These are phyloP conservation scores for Tylopilus plumbeoviolaceoides DNA, from an alignment of 768 basidiomycete genomes.

Conservation along the genomic window DNA sequence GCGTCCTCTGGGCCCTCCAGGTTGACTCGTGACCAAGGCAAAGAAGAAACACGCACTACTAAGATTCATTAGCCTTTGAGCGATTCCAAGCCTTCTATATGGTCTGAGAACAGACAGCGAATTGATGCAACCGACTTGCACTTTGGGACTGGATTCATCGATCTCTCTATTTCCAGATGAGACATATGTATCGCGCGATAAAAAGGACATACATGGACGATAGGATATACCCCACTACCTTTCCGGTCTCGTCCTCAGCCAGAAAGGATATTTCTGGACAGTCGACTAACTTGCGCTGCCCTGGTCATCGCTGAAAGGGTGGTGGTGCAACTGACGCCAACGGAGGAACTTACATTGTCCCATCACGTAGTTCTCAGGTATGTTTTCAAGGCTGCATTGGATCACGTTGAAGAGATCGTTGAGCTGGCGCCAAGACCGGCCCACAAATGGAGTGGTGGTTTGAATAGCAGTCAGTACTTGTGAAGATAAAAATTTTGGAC, in stretches of 20 bases:
- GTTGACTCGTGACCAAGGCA: neutral
- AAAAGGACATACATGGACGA: conserved; percentile 44
- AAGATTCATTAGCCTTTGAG: conserved; percentile 23
- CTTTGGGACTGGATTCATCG: conserved; percentile 8
- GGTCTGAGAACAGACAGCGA: conserved; percentile 27
- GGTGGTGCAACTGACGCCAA: neutral
- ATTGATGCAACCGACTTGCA: conserved; percentile 24
- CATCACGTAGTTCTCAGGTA: conserved; percentile 27
- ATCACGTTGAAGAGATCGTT: too few relatives aligned
- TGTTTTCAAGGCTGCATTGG: too few relatives aligned
- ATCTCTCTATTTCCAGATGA: conserved; percentile 20
- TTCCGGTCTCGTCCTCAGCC: conserved; percentile 45
- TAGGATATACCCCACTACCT: conserved; percentile 54
- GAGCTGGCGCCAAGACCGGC: too few relatives aligned
- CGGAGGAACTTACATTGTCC: conserved; percentile 25
- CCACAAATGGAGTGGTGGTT: too few relatives aligned
- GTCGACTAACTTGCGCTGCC: conserved; percentile 42
- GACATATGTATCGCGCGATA: neutral
- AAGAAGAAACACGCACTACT: conserved; percentile 17
- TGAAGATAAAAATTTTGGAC: too few relatives aligned
- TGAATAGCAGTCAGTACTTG: too few relatives aligned
- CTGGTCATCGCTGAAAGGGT: conserved; percentile 23
- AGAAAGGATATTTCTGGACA: conserved; percentile 56
- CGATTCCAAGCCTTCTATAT: conserved; percentile 29
- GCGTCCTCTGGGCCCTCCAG: conserved; percentile 18